These are phyloP conservation scores for Lyophyllum shimeji DNA, from an alignment of 768 basidiomycete species.

Conservation along the genomic window DNA sequence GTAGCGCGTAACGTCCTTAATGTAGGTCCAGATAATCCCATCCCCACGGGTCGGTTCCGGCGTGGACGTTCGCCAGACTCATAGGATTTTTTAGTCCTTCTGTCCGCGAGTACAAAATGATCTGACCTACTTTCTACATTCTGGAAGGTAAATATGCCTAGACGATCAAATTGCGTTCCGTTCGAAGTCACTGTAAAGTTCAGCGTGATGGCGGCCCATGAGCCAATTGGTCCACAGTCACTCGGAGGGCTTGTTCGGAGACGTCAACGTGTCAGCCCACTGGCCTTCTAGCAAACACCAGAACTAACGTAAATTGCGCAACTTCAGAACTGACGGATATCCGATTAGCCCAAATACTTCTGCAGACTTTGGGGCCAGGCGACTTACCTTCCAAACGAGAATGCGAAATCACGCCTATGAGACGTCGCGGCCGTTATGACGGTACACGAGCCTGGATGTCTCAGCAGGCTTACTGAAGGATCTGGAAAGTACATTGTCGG, in stretches of 20 bases:
- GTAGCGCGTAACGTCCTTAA: conserved; percentile 76
- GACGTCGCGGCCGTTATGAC: not conserved
- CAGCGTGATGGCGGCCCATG: conserved; percentile 72
- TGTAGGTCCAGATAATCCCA: conserved; percentile 78
- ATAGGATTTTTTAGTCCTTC: not conserved
- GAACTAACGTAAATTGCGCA: conserved; percentile 52
- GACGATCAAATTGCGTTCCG: conserved; percentile 32
- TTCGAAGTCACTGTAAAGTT: conserved; percentile 70
- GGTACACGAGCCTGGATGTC: conserved; percentile 2
- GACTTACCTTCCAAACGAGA: conserved; percentile 61
- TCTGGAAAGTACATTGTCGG: conserved; percentile 57
- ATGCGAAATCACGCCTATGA: conserved; percentile 66
- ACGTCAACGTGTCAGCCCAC: not conserved
- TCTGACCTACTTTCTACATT: conserved; percentile 58
- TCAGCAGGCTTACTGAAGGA: conserved; percentile 49
- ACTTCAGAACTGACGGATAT: conserved; percentile 52
- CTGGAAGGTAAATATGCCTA: conserved; percentile 45
- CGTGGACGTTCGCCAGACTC: conserved; percentile 81
- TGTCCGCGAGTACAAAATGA: not conserved
- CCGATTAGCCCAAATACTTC: not conserved
- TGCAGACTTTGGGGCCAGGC: not conserved
- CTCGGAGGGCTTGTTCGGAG: not conserved
- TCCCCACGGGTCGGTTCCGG: conserved; percentile 65
- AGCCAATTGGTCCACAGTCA: conserved; percentile 65
- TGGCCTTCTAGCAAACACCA: not conserved